Evolutionary conservation across 2,329 filamentous ascomycete species (phyloP).

Genomic region (Dactylellina sp.): DNA sequence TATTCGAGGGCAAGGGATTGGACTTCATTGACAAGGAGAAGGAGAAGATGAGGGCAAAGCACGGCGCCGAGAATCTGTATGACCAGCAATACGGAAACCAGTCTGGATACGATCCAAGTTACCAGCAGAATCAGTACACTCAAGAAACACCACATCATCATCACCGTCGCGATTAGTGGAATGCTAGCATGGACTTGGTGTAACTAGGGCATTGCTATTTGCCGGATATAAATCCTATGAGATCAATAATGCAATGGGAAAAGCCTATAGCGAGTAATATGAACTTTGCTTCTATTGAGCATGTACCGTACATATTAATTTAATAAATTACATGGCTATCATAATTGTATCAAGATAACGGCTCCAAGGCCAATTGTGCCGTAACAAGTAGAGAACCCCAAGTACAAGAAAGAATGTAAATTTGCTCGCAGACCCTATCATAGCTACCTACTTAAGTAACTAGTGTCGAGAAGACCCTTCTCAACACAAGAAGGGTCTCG

Average conservation of each 20-base stretch:
- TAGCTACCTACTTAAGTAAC: too few species aligned
- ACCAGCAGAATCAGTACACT: slow-evolving; percentile 3
- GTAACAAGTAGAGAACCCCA: too few species aligned
- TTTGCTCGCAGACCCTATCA: too few species aligned
- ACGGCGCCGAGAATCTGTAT: slow-evolving; percentile 66
- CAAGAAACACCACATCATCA: slow-evolving; percentile 33
- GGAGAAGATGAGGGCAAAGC: slow-evolving; percentile 66
- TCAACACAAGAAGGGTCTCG: too few species aligned
- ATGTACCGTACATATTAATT: neutral
- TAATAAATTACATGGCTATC: neutral
- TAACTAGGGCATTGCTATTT: neutral
- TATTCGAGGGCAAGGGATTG: slow-evolving; percentile 66
- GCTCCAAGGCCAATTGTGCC: too few species aligned
- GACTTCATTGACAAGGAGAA: slow-evolving; percentile 67
- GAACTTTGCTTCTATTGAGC: neutral
- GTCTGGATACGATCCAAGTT: slow-evolving; percentile 62
- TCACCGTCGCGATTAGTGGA: slow-evolving; percentile 29
- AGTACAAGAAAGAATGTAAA: too few species aligned
- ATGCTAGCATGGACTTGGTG: neutral
- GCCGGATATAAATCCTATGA: too few species aligned
- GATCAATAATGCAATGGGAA: too few species aligned
- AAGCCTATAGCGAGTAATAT: too few species aligned
- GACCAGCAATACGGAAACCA: slow-evolving; percentile 68
- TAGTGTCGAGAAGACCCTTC: too few species aligned
- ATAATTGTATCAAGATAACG: neutral